Percentiles rank a stretch among this genome's conserved stretches.
phyloP scores from a whole-genome alignment of 495 filamentous ascomycete genomes.

The Neurospora sp. region DNA sequence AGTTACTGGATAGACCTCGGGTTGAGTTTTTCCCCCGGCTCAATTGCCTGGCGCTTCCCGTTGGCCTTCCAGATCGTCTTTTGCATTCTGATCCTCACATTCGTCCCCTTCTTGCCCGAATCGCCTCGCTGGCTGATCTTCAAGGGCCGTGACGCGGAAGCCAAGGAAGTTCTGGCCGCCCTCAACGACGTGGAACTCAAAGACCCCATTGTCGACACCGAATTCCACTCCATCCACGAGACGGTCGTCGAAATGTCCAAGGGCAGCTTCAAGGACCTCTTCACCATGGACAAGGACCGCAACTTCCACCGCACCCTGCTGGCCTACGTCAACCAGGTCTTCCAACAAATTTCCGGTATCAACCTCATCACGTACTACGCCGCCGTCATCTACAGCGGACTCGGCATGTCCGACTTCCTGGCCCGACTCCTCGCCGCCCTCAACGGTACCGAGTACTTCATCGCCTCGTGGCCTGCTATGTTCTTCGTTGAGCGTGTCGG shows the following conservation, averaged over 20 bases:
- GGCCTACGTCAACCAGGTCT: slow-evolving; percentile 5
- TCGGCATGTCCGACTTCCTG: slow-evolving; percentile 38
- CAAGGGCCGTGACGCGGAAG: slow-evolving; percentile 38
- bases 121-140: slow-evolving; percentile 54
- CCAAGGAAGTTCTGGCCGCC: slow-evolving; percentile 50
- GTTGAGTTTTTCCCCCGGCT: slow-evolving; percentile 52
- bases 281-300: slow-evolving; percentile 59
- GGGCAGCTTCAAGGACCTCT: slow-evolving; percentile 56
- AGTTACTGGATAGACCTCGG: slow-evolving; percentile 71
- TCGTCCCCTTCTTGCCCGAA: slow-evolving; percentile 52
- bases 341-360: slow-evolving; percentile 41
- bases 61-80: slow-evolving; percentile 55
- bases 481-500: slow-evolving; percentile 53
- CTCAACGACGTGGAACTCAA: slow-evolving; percentile 45
- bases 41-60: slow-evolving; percentile 65
- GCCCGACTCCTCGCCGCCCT: slow-evolving; percentile 60
- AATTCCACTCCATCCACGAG: slow-evolving; percentile 65
- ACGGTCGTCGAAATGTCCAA: slow-evolving; percentile 62
- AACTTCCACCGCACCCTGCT: slow-evolving; percentile 53
- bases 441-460: slow-evolving; percentile 66
- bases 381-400: slow-evolving; percentile 51
- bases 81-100: slow-evolving; percentile 44
- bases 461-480: slow-evolving; percentile 61
- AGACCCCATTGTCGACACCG: slow-evolving; percentile 47
- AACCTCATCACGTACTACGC: slow-evolving; percentile 71